Conservation (phyloP, 805 yeast species). For the Yueomyces sinensis region DNA sequence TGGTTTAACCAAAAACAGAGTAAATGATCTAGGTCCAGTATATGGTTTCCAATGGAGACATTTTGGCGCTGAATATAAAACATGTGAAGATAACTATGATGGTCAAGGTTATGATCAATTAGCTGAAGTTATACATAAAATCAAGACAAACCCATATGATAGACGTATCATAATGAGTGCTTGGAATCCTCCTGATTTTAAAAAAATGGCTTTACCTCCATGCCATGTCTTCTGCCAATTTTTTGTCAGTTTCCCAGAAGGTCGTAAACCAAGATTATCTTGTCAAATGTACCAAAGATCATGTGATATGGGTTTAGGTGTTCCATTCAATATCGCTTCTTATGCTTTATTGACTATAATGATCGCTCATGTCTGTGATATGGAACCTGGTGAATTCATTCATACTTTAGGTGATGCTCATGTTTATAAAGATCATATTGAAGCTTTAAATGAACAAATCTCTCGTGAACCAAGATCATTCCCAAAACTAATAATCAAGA, state of each 20-base stretch:
- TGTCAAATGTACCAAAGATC: constrained; percentile 91
- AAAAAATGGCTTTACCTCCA: constrained; percentile 94
- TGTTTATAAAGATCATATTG: constrained; percentile 85
- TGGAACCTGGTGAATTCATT: constrained; percentile 91
- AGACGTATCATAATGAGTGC: constrained; percentile 91
- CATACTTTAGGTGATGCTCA: constrained; percentile 97
- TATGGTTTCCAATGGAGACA: constrained; percentile 99
- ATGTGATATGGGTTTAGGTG: constrained; percentile 99
- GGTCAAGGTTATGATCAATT: constrained; percentile 90
- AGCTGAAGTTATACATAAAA: constrained; percentile 59
- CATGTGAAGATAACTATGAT: constrained; percentile 76
- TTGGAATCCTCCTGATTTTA: constrained; percentile 96
- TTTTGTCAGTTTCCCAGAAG: constrained; percentile 70
- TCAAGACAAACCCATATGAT: constrained; percentile 85
- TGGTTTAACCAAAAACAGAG: constrained; percentile 70
- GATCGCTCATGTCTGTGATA: constrained; percentile 91
- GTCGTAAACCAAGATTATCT: constrained; percentile 53
- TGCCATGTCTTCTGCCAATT: constrained; percentile 96
- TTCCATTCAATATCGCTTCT: constrained; percentile 95
- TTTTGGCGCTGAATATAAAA: constrained; percentile 85
- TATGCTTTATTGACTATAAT: constrained; percentile 84
- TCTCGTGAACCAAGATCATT: constrained; percentile 62
- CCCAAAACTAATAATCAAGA: constrained; percentile 63
- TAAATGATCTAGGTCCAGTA: constrained; percentile 95
- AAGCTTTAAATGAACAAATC: constrained; percentile 74